Percentiles rank a stretch among this genome's conserved stretches.
Conservation (phyloP, 495 filamentous ascomycete species). For the Hypoxylon fragiforme region DNA sequence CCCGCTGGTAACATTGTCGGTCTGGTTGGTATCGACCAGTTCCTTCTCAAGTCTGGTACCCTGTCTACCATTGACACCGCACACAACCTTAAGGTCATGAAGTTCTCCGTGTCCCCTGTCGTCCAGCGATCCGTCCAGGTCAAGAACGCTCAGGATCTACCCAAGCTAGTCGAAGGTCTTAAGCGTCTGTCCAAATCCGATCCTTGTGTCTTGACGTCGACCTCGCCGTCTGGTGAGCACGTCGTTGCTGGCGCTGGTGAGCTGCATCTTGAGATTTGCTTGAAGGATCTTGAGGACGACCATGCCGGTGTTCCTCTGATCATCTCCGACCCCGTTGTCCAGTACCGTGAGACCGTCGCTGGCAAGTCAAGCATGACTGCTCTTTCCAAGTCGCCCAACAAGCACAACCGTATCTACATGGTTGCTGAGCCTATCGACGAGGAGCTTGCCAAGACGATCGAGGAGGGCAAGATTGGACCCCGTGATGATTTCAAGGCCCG, state of each 20-base stretch:
- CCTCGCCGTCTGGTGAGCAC: conserved; percentile 94
- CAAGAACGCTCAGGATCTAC: conserved; percentile 99
- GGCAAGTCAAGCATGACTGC: conserved; percentile 87
- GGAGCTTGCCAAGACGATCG: conserved; percentile 88
- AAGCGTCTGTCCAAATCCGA: conserved; percentile 99
- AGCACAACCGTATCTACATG: conserved; percentile 99
- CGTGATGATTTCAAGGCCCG: conserved; percentile 99
- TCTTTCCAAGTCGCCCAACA: conserved; percentile 99
- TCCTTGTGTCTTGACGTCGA: conserved; percentile 90
- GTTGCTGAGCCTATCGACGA: conserved; percentile 85
- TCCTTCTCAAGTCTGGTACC: conserved; percentile 99
- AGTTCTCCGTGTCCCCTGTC: conserved; percentile 99
- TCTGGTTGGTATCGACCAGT: conserved; percentile 99
- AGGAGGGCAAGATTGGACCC: conserved; percentile 86
- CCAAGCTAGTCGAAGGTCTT: conserved; percentile 99
- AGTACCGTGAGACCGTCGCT: conserved; percentile 94
- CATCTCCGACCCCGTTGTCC: conserved; percentile 95
- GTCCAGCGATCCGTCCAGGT: conserved; percentile 98
- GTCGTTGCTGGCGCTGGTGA: conserved; percentile 99
- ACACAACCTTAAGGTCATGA: conserved; percentile 99
- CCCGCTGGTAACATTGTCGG: conserved; percentile 99
- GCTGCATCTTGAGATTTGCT: conserved; percentile 98
- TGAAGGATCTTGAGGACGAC: conserved; percentile 99
- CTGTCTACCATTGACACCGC: conserved; percentile 95
- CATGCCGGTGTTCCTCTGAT: conserved; percentile 97